phyloP scores from a whole-genome alignment of 106 monocot genomes.

The Acanthochlamys bracteata region DNA sequence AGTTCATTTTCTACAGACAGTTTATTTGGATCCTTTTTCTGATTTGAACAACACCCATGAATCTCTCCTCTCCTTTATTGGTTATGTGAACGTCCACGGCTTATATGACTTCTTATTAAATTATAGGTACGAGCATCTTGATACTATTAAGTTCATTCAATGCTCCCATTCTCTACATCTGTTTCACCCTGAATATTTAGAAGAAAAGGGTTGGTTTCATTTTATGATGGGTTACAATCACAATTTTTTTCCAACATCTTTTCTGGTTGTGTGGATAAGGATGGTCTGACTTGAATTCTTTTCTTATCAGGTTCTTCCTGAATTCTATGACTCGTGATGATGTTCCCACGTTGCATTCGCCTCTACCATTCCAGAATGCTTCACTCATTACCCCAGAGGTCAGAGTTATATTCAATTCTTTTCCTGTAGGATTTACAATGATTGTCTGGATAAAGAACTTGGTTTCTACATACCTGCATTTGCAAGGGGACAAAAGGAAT shows the following conservation, averaged over 20 bases:
- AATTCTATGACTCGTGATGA: conserved; percentile 41
- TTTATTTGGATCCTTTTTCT: conserved; percentile 48
- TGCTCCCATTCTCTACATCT: no score
- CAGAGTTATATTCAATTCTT: background rate
- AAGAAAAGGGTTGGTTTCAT: no score
- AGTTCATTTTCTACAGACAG: conserved; percentile 33
- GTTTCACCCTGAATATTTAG: no score
- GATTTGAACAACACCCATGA: conserved; percentile 65
- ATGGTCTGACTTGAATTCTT: no score
- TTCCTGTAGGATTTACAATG: background rate
- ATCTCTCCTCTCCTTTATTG: conserved; percentile 72
- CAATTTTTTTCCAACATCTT: no score
- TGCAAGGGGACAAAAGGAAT: no score
- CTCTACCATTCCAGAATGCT: conserved; percentile 68
- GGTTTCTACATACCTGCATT: no score
- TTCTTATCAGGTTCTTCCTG: conserved; percentile 39
- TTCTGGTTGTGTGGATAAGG: no score
- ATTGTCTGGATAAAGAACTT: no score
- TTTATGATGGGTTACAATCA: no score
- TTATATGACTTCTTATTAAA: conserved; percentile 88
- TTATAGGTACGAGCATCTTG: conserved; percentile 76
- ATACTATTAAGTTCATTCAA: background rate
- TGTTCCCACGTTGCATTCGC: conserved; percentile 70
- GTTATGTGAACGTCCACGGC: conserved; percentile 59
- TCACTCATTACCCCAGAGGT: conserved; percentile 72